Evolutionary conservation across 2,329 filamentous ascomycete genomes (phyloP), one percentile per base, ranked within the genome.

Genomic region (Elsinoe necatrix): DNA sequence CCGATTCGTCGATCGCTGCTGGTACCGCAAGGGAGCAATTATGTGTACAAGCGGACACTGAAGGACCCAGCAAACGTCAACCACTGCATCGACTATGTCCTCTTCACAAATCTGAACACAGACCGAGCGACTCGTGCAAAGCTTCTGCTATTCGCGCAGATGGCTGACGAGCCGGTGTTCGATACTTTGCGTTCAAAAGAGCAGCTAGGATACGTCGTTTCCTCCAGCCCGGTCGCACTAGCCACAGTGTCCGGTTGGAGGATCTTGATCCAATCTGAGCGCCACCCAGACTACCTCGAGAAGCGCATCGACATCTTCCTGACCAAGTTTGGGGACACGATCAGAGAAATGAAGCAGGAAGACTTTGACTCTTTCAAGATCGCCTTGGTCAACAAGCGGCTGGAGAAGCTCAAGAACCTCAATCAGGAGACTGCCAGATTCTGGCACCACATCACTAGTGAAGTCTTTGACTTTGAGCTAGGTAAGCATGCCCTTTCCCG

Each of bases 131-230:
- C 87, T 11, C 82, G 89, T 16, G 87, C 91, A 12, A 90, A 87
- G 70, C 79, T 88, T 0, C 77, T 95, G 41, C 78, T 98, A 4
- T 79, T 96, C 41, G 86, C 89, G 23, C 93, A 97, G 71, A 87
- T 98, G 73, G 84, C 89, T 0, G 87, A 95, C 57, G 93, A 98
- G 73, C 91, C 91, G 3, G 87, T 87, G 7, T 98, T 97, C 67
- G 89, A 98, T 71, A 90, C 95, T 69, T 79, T 98, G 6, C 83
- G 93, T 51, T 97, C 93, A 42, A 96, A 97, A 72, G 92, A 98
- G 70, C 92, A 98, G 72, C 84, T 98, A 5, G 93, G 93, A 11
- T 98, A 98, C 64, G 88, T 98, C 55, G 92, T 98, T 0, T 95
- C 92, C 72, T 92, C 87, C 50, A 88, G 89, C 25, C 78, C 83